Base-by-base conservation (phyloP, 257 asterid species). In the Pogostemon cablin region DNA sequence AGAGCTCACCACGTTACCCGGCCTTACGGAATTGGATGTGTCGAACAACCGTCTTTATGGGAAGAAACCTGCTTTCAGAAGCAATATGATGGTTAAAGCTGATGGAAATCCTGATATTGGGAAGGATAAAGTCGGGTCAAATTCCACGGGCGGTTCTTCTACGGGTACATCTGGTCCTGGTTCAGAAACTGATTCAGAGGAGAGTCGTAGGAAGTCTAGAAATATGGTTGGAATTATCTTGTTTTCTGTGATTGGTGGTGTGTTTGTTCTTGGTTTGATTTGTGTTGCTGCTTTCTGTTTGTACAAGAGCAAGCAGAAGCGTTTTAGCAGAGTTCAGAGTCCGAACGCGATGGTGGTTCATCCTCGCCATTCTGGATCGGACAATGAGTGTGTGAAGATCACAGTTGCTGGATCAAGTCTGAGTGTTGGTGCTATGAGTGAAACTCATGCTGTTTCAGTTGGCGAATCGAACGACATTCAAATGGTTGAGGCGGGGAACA, bases 401-500 rank as follows among this genome's bases (percentile, higher is more conserved):
- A 90, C 98, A 0, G 95, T 92, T 72, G 96, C 97, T 0, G 96
- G 97, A 32, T 87, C 97, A 3, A 88, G 97, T 62, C 88, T 87
- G 1, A 82, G 84, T 39, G 89, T 88, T 56, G 92, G 90, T 17
- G 87, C 78, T 9, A 44, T 77, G 5, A 84, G 85, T 56, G 96
- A 90, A 62, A 72, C 82, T 35, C 95, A 80, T 60, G 81, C 87
- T 1, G 79, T 86, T 67, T 79, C 95, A 1, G 59, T 89, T 9
- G 52, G 80, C 25, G 96, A 84, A 65, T 40, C 89, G 0, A 72
- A 77, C 9, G 93, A 87, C 46, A 77, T 90, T 61, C 96, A 92
- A 72, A 90, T 92, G 95, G 97, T 90, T 4, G 98, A 93, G 62
- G 87, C 96, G 3, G 92, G 97, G 67, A 93, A 87, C 83, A 88